These are phyloP conservation scores for Venturia aucupariae DNA, from an alignment of 2,329 filamentous ascomycete genomes.

Conservation along the genomic window DNA sequence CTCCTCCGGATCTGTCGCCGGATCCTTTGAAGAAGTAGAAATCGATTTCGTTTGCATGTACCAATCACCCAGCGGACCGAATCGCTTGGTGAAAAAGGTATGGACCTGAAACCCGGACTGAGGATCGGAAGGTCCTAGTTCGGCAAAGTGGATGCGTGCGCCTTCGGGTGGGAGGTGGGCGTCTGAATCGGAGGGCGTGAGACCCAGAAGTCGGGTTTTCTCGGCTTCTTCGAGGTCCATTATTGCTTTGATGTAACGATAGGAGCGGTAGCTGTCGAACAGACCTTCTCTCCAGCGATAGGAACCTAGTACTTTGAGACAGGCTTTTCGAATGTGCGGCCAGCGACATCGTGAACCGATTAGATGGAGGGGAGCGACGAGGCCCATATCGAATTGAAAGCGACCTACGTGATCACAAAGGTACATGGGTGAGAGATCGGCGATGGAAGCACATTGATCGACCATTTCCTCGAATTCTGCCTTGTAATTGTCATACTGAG, in stretches of 20 bases:
- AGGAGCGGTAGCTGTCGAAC: constrained; percentile 11
- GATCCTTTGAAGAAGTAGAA: neutral
- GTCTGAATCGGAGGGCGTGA: neutral
- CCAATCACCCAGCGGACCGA: constrained; percentile 11
- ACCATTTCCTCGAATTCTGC: constrained; percentile 12
- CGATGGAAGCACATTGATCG: neutral
- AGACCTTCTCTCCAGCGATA: constrained; percentile 12
- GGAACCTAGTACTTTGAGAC: constrained; percentile 1
- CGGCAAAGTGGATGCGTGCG: constrained; percentile 12
- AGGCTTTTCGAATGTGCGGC: constrained; percentile 3
- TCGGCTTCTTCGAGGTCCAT: constrained; percentile 11
- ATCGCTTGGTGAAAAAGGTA: constrained; percentile 9
- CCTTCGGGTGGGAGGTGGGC: constrained; percentile 9
- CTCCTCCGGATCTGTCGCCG: neutral
- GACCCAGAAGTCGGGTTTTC: constrained; percentile 2
- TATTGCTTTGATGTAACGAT: constrained; percentile 1
- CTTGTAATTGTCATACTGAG: constrained; percentile 10
- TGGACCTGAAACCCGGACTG: neutral
- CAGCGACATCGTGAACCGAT: constrained; percentile 8
- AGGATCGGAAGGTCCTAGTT: neutral
- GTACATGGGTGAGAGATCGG: constrained; percentile 2
- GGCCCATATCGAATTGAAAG: constrained; percentile 12
- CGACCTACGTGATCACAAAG: constrained; percentile 4
- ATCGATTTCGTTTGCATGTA: constrained; percentile 7
- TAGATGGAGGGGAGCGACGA: constrained; percentile 6